Percentiles rank a stretch among this genome's conserved stretches.
phyloP scores from a whole-genome alignment of 306 rosid genomes.

The Pyrus pyrifolia region DNA sequence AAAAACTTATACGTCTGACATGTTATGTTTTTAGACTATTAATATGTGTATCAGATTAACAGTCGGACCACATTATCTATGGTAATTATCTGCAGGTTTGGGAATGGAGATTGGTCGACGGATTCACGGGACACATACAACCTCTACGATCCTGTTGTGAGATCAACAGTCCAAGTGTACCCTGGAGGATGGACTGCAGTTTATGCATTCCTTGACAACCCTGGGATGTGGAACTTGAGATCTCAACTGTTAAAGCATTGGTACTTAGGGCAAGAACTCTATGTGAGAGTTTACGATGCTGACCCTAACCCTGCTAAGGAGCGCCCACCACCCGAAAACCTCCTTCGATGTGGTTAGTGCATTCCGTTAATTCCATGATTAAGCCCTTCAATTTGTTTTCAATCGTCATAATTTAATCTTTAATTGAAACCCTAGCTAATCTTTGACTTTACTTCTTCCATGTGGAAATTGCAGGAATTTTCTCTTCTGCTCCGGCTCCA shows the following conservation, averaged over 20 bases:
- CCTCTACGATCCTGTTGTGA: conserved; percentile 31
- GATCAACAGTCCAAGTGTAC: conserved; percentile 42
- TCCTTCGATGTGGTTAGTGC: conserved; percentile 57
- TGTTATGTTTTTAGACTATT: background rate
- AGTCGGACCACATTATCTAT: background rate
- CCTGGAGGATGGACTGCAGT: conserved; percentile 67
- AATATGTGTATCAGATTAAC: background rate
- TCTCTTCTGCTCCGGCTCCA: conserved; percentile 3
- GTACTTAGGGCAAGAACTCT: conserved; percentile 72
- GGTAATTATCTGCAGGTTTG: conserved; percentile 16
- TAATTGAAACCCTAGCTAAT: background rate
- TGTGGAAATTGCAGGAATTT: conserved; percentile 20
- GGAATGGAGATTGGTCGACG: conserved; percentile 36
- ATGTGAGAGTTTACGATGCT: conserved; percentile 50
- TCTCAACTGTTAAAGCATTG: conserved; percentile 59
- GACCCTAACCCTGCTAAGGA: conserved; percentile 71
- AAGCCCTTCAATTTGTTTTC: background rate
- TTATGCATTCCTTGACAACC: conserved; percentile 75
- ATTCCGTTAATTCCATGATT: background rate
- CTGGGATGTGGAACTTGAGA: conserved; percentile 87
- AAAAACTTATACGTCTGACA: background rate
- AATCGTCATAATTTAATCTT: background rate
- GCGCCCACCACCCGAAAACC: conserved; percentile 49
- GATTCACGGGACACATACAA: conserved; percentile 27
- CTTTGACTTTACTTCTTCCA: background rate